These are phyloP conservation scores for Trichoderma sp. DNA, from an alignment of 2,329 filamentous ascomycete species.

Conservation along the genomic window DNA sequence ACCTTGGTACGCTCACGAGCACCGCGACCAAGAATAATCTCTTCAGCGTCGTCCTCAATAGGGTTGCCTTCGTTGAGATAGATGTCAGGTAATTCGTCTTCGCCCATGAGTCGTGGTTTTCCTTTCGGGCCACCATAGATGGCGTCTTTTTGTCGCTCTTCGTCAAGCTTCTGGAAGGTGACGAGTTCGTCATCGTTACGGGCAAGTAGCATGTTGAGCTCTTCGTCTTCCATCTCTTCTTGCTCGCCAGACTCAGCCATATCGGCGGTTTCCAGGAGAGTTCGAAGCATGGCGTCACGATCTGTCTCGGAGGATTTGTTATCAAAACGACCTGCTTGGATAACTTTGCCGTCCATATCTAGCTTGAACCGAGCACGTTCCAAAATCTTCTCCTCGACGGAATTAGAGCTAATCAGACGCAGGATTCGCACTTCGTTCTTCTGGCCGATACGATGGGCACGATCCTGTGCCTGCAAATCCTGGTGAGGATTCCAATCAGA, in stretches of 20 bases:
- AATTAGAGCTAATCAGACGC: constrained; percentile 92
- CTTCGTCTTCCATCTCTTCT: constrained; percentile 98
- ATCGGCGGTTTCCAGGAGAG: constrained; percentile 83
- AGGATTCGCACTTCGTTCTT: constrained; percentile 99
- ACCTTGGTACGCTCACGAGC: constrained; percentile 93
- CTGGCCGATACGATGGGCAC: constrained; percentile 98
- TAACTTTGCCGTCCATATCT: constrained; percentile 99
- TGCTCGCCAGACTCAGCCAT: constrained; percentile 71
- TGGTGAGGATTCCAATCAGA: constrained; percentile 99
- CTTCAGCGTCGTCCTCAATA: constrained; percentile 75
- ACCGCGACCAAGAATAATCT: constrained; percentile 77
- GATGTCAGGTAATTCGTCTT: constrained; percentile 89
- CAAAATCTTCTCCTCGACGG: constrained; percentile 97
- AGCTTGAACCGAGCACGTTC: constrained; percentile 97
- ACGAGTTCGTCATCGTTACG: constrained; percentile 78
- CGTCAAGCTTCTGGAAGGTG: constrained; percentile 81
- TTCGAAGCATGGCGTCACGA: constrained; percentile 93
- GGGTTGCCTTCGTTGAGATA: constrained; percentile 87
- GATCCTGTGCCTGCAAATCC: constrained; percentile 98
- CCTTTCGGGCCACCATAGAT: constrained; percentile 72
- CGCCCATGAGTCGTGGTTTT: constrained; percentile 78
- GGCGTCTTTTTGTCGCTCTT: constrained; percentile 65
- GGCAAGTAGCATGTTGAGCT: constrained; percentile 91
- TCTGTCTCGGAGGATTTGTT: constrained; percentile 99
- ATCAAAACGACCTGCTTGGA: constrained; percentile 98